Evolutionary conservation across 2,329 filamentous ascomycete genomes (phyloP).

Genomic region (Plenodomus biglobosus): DNA sequence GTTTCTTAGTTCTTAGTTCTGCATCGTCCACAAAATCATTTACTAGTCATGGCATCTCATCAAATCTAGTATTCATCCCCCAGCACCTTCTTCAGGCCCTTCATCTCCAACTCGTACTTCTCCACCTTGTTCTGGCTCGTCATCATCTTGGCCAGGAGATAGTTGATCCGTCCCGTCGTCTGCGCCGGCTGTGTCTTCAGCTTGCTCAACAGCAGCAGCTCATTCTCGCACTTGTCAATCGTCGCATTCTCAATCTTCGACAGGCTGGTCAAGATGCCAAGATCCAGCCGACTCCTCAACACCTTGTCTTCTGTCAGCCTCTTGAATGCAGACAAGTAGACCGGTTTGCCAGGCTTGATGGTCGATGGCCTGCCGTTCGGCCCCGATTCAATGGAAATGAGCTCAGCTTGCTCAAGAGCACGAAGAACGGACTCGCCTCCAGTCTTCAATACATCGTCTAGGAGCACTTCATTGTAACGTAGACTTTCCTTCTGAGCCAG

Average conservation of each 20-base stretch:
- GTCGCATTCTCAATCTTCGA: conserved; percentile 70
- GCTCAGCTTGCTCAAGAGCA: conserved; percentile 78
- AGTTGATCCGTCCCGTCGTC: conserved; percentile 66
- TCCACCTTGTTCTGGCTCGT: conserved; percentile 74
- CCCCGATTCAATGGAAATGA: conserved; percentile 73
- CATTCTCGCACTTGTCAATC: conserved; percentile 77
- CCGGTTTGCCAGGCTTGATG: conserved; percentile 79
- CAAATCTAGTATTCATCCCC: conserved; percentile 51
- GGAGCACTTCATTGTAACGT: conserved; percentile 81
- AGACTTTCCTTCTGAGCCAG: conserved; percentile 70
- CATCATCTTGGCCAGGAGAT: conserved; percentile 72
- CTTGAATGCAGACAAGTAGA: conserved; percentile 82
- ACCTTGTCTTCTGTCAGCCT: conserved; percentile 71
- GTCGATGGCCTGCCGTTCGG: conserved; percentile 74
- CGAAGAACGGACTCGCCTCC: conserved; percentile 76
- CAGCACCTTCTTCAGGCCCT: conserved; percentile 69
- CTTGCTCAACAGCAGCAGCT: conserved; percentile 70
- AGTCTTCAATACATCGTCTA: conserved; percentile 72
- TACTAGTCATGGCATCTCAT: background rate
- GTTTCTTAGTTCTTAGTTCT: too few species aligned
- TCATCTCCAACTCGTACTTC: conserved; percentile 72
- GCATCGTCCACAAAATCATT: too few species aligned
- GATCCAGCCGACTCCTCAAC: conserved; percentile 67
- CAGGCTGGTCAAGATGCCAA: conserved; percentile 68
- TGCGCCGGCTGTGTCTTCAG: conserved; percentile 72